Evolutionary conservation across 2,329 filamentous ascomycete genomes (phyloP), one percentile per base, ranked within the genome.

Genomic region (Pseudopyricularia javanii): DNA sequence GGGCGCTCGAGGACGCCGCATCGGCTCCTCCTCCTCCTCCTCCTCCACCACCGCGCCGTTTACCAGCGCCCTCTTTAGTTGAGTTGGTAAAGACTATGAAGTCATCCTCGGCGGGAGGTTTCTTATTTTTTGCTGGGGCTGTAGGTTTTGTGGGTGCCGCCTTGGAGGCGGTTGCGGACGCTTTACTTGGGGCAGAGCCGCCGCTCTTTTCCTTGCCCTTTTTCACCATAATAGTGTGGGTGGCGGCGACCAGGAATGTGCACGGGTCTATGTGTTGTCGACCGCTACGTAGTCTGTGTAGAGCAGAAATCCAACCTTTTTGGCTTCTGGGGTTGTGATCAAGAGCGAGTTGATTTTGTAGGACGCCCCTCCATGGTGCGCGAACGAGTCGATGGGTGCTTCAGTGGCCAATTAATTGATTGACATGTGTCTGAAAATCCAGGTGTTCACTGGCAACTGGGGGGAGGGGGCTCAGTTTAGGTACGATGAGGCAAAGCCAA

Each of bases 31-130:
- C 62, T 50, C 58, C 60, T 22, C 48, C 48, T 17, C 47, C 47
- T 20, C 47, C 47, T 32, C 61, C 61, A 32, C 61, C 61, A 64
- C 70, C 73, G 59, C 71, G 74, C 7, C 67, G 63, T 56, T 75
- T 76, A 26, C 53, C 59, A 26, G 61, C 59, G 7, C 69, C 61
- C 20, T 75, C 74, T 58, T 79, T 78, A 57, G 75, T 76, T n/a
- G 74, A 74, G 59, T 79, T 80, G n/a, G 73, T 73, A 57, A 76
- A 78, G 49, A 78, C 69, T 54, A 78, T 77, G 59, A 78, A 76
- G 62, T 75, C 74, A 61, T 75, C 74, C 56, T 77, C 74, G 20
- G 67, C 62, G 14, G 64, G 58, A 26, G 64, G 56, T 45, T 67
- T 68, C 55, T 66, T 67, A 15, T 22, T 22, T 26, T 50, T 50